Conservation (phyloP, 2,329 filamentous ascomycete species). For the Exophiala oligosperma region DNA sequence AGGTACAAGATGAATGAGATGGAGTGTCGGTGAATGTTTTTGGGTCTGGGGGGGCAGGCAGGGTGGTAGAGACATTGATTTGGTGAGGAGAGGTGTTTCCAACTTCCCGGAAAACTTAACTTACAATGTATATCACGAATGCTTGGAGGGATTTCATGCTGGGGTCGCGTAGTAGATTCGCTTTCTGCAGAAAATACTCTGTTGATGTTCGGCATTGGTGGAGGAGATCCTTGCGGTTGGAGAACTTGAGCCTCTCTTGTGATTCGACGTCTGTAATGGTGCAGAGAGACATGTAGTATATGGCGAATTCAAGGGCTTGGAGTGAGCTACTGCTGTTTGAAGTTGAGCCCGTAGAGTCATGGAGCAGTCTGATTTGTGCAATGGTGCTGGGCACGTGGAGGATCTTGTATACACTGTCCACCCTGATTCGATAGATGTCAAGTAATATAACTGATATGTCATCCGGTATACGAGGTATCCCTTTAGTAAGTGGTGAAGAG, state of each 20-base stretch:
- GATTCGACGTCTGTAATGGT: background rate
- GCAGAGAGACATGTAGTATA: background rate
- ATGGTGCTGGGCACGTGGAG: too few relatives aligned
- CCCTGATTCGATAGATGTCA: too few relatives aligned
- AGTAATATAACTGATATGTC: too few relatives aligned
- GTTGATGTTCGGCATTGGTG: background rate
- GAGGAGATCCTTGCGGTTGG: background rate
- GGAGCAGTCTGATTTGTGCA: too few relatives aligned
- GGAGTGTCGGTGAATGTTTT: too few relatives aligned
- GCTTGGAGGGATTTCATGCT: background rate
- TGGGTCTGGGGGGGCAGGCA: too few relatives aligned
- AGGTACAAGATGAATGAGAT: background rate
- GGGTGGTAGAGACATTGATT: too few relatives aligned
- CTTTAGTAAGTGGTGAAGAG: background rate
- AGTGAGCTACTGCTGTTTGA: background rate
- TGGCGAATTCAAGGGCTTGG: background rate
- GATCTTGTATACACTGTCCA: too few relatives aligned
- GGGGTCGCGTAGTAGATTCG: background rate
- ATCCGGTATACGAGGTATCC: background rate
- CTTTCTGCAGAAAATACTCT: background rate
- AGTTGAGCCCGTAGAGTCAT: too few relatives aligned
- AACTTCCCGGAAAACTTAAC: background rate
- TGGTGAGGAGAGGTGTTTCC: too few relatives aligned
- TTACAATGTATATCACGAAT: constrained; percentile 2
- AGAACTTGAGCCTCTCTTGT: background rate